Evolutionary conservation across 331 rosid genomes (phyloP).

Genomic region (Malus hybrid): DNA sequence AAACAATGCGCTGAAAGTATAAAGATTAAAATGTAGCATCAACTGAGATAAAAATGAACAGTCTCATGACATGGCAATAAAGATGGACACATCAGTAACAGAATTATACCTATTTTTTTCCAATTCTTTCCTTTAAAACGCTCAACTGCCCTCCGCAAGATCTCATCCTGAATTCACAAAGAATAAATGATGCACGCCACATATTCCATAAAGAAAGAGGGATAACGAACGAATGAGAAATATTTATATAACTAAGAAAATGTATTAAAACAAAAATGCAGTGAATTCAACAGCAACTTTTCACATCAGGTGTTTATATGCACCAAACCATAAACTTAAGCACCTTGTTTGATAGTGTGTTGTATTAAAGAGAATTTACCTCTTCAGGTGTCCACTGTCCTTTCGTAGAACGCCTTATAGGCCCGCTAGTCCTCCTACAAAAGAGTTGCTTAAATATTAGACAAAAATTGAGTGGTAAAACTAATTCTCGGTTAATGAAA

Average conservation of each 20-base stretch:
- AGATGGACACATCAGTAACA: neutral
- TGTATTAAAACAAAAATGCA: neutral
- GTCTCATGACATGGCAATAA: neutral
- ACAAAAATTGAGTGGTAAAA: slow-evolving; percentile 6
- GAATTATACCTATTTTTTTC: slow-evolving; percentile 86
- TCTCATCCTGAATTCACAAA: slow-evolving; percentile 58
- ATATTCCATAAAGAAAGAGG: neutral
- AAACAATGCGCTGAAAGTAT: slow-evolving; percentile 19
- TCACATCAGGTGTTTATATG: neutral
- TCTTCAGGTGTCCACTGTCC: slow-evolving; percentile 97
- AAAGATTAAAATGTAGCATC: slow-evolving; percentile 2
- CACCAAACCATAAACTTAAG: neutral
- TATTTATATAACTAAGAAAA: neutral
- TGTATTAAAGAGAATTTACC: slow-evolving; percentile 28
- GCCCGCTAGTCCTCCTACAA: slow-evolving; percentile 91
- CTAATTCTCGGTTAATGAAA: slow-evolving; percentile 9
- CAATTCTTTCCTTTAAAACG: slow-evolving; percentile 96
- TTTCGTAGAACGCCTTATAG: slow-evolving; percentile 97
- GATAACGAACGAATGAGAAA: neutral
- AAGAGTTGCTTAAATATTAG: slow-evolving; percentile 5
- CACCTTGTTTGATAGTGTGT: neutral
- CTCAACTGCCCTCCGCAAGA: slow-evolving; percentile 74
- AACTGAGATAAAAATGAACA: neutral
- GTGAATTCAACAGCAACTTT: neutral
- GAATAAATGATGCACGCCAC: slow-evolving; percentile 13